Conservation (phyloP, 169 alveolate genomes). For the Plasmodium blacklocki region DNA sequence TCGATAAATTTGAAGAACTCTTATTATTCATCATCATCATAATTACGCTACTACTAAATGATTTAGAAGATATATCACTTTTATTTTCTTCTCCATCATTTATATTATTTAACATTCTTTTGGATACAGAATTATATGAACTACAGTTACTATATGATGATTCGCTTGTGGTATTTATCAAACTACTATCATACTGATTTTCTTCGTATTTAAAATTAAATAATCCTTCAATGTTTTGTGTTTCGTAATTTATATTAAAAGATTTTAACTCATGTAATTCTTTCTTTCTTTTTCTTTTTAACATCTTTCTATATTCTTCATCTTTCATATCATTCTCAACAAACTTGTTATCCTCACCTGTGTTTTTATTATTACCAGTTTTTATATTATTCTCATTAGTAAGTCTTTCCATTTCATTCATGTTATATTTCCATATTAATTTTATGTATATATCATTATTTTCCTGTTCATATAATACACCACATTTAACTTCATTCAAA, state of each 20-base stretch:
- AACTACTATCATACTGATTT: slow-evolving; percentile 75
- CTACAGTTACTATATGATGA: slow-evolving; percentile 45
- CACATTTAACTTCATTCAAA: slow-evolving; percentile 58
- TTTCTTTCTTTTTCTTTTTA: slow-evolving; percentile 4
- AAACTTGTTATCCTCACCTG: slow-evolving; percentile 12
- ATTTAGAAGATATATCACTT: background rate
- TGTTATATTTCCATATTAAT: slow-evolving; percentile 65
- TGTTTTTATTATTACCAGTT: background rate
- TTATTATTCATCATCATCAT: background rate
- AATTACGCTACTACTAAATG: slow-evolving; percentile 3
- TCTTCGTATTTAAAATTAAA: slow-evolving; percentile 76
- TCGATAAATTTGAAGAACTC: no score
- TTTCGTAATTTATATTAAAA: slow-evolving; percentile 70
- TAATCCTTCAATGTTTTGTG: slow-evolving; percentile 71
- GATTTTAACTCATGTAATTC: slow-evolving; percentile 36
- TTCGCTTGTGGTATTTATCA: slow-evolving; percentile 46
- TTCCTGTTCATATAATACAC: slow-evolving; percentile 67
- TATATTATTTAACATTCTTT: slow-evolving; percentile 2
- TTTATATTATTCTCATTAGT: background rate
- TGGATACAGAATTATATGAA: background rate
- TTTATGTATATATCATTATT: slow-evolving; percentile 53
- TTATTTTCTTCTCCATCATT: background rate
- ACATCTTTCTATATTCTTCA: background rate
- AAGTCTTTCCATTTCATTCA: slow-evolving; percentile 9
- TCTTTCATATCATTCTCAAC: slow-evolving; percentile 20